A percentile compares a stretch with the other conserved stretches of the same genome.
These are phyloP conservation scores for Aspergillus asperescens DNA, from an alignment of 495 filamentous ascomycete species.

Conservation along the genomic window DNA sequence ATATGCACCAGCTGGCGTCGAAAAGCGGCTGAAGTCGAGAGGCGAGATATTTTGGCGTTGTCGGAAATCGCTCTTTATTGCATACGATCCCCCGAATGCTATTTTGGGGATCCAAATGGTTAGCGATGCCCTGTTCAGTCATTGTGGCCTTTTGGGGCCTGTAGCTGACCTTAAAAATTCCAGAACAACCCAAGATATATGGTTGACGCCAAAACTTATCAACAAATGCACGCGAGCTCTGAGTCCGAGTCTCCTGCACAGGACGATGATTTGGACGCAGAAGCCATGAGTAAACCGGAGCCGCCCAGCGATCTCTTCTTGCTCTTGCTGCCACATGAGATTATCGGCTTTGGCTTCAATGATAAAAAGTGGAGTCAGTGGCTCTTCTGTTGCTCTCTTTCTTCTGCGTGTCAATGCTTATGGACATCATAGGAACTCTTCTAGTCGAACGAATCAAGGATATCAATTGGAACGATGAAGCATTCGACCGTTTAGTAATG, in stretches of 20 bases:
- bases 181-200: background rate
- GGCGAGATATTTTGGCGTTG: background rate
- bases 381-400: no score
- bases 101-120: constrained; percentile 1
- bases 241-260: background rate
- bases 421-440: background rate
- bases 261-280: background rate
- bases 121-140: background rate
- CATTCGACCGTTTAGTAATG: constrained; percentile 50
- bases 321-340: constrained; percentile 24
- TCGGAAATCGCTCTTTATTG: background rate
- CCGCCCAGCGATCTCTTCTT: background rate
- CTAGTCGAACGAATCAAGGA: constrained; percentile 25
- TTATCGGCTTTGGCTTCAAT: constrained; percentile 33
- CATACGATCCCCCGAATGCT: background rate
- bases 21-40: background rate
- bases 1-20: background rate
- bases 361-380: constrained; percentile 38
- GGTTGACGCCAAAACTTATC: background rate
- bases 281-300: background rate
- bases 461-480: constrained; percentile 45
- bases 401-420: constrained; percentile 13
- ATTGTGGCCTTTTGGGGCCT: background rate
- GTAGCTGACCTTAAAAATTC: background rate
- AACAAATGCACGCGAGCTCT: background rate